Evolutionary conservation across 768 basidiomycete genomes (phyloP).

Genomic region (Leccinum uliginosum): DNA sequence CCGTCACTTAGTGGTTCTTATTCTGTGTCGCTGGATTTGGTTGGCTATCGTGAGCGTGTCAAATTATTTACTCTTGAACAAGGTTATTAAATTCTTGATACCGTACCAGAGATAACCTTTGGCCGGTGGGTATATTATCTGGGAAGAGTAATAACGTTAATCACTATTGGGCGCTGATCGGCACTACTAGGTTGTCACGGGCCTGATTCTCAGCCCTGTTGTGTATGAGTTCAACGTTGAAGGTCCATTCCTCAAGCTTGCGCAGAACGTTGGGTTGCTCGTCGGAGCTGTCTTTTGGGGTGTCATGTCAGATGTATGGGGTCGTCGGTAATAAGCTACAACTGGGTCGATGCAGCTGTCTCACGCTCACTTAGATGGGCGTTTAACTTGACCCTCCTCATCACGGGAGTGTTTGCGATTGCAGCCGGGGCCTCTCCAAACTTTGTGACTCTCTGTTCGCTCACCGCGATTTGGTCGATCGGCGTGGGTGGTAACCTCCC

Average conservation of each 20-base stretch:
- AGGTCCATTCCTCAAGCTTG: slow-evolving; percentile 62
- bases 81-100: slow-evolving; percentile 22
- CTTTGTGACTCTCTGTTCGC: slow-evolving; percentile 45
- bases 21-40: slow-evolving; percentile 71
- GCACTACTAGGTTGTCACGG: slow-evolving; percentile 51
- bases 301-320: slow-evolving; percentile 66
- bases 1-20: slow-evolving; percentile 47
- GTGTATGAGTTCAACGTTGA: slow-evolving; percentile 60
- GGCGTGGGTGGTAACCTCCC: slow-evolving; percentile 73
- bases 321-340: slow-evolving; percentile 46
- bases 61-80: neutral
- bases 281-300: slow-evolving; percentile 71
- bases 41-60: slow-evolving; percentile 60
- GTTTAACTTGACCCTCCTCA: slow-evolving; percentile 67
- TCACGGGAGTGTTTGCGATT: slow-evolving; percentile 62
- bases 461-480: slow-evolving; percentile 56
- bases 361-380: slow-evolving; percentile 43
- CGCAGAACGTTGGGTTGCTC: slow-evolving; percentile 67
- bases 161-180: neutral
- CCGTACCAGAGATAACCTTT: slow-evolving; percentile 56
- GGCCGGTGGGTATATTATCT: slow-evolving; percentile 49
- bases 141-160: neutral
- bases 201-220: slow-evolving; percentile 60
- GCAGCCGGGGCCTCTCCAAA: slow-evolving; percentile 59
- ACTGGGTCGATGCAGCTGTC: neutral